These are phyloP conservation scores for Cryptococcus deneoformans DNA, from an alignment of 1,284 basidiomycete genomes.

Conservation along the genomic window DNA sequence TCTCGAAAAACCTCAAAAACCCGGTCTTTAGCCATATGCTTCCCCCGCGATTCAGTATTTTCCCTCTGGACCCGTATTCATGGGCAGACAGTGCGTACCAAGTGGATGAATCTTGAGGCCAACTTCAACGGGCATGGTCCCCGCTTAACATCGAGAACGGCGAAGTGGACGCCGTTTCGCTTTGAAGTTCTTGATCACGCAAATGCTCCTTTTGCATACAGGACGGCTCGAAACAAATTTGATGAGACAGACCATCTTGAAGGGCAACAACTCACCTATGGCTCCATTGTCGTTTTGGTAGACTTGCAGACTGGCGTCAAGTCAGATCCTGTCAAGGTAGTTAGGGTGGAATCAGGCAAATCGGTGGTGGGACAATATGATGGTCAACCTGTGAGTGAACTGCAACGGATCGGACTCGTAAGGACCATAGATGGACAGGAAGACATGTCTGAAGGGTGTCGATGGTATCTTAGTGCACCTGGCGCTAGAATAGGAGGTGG, in stretches of 20 bases:
- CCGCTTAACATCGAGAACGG: constrained; percentile 29
- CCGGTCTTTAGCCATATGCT: constrained; percentile 86
- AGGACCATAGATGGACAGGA: constrained; percentile 53
- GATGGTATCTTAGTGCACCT: constrained; percentile 41
- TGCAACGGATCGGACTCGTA: constrained; percentile 92
- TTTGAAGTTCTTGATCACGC: constrained; percentile 35
- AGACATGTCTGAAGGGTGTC: constrained; percentile 16
- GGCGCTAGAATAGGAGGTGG: constrained; percentile 39
- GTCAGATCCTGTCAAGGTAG: constrained; percentile 81
- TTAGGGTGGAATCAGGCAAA: constrained; percentile 88
- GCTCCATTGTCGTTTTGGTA: constrained; percentile 79
- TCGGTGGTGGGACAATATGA: constrained; percentile 66
- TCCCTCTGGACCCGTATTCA: constrained; percentile 96
- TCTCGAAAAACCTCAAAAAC: constrained; percentile 97
- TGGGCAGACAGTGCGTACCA: constrained; percentile 93
- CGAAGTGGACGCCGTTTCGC: constrained; percentile 43
- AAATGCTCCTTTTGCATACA: constrained; percentile 2
- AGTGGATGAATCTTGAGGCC: constrained; percentile 80
- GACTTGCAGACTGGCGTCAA: constrained; percentile 80
- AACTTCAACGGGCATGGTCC: constrained; percentile 51
- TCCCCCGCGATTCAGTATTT: constrained; percentile 84
- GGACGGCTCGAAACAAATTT: constrained; percentile 5
- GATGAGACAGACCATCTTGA: constrained; percentile 54
- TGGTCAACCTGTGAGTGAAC: constrained; percentile 76
- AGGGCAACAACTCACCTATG: constrained; percentile 77